Evolutionary conservation across 2,329 filamentous ascomycete species (phyloP), one percentile per base, ranked within the genome.

Genomic region (Scedosporium boydii): DNA sequence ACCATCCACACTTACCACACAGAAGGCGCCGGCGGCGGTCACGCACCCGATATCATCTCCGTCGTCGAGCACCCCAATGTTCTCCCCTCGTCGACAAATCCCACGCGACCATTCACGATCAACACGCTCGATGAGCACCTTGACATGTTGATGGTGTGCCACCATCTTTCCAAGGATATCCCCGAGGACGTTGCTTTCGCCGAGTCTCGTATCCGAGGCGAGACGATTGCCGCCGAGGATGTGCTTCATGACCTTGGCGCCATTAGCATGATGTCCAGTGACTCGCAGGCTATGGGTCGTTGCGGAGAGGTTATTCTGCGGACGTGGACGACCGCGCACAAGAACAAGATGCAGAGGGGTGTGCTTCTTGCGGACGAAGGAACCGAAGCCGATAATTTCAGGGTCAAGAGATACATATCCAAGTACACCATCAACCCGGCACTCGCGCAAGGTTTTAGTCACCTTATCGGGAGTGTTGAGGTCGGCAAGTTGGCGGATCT

Each of bases 61-160:
- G 92, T 97, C 1, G 93, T 97, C 10, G 91, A 96, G 74, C 88
- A 93, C 69, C 76, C 84, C 58, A 95, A 98, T 71, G 92, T 98
- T 2, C 83, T 98, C 0, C 93, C 93, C 0, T 91, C 88, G 4
- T 93, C 88, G 57, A 98, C 93, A 0, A 98, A 96, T 73, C 93
- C 93, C 0, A 98, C 93, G 1, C 82, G 93, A 2, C 93, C 93
- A 0, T 97, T 87, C 75, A 98, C 93, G 1, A 81, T 82, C 67
- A 97, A 98, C 78, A 98, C 93, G 0, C 83, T 98, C 0, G 93
- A 97, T 71, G 93, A 98, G 75, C 93, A 98, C 76, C 84, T 97
- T 14, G 93, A 98, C 77, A 98, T 98, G 93, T 79, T 97, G 57
- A 97, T 97, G 93, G 91, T 96, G 44, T 98, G 93, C 79, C 93